These are phyloP conservation scores for Cucumis melo DNA, from an alignment of 306 rosid genomes.

Conservation along the genomic window DNA sequence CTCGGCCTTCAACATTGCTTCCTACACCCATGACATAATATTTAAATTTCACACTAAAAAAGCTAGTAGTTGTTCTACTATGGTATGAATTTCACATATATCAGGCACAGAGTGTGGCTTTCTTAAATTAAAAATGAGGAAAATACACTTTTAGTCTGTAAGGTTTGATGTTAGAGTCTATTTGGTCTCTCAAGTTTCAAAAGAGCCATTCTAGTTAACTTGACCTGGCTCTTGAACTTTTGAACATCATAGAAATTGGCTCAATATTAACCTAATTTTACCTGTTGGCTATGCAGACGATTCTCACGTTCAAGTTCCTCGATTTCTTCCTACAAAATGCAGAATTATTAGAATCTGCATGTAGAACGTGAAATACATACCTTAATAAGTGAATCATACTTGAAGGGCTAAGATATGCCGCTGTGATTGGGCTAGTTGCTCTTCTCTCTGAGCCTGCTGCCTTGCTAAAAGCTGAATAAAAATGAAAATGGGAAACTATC, in stretches of 20 bases:
- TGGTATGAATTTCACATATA: not conserved
- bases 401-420: constrained; percentile 97
- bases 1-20: constrained; percentile 71
- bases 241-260: not conserved
- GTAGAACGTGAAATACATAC: constrained; percentile 1
- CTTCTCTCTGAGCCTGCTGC: constrained; percentile 99
- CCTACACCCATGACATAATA: constrained; percentile 30
- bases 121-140: not conserved
- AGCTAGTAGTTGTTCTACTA: not conserved
- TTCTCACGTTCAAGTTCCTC: constrained; percentile 97
- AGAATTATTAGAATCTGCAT: not conserved
- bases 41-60: not conserved
- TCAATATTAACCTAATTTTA: constrained; percentile 11
- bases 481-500: constrained; percentile 10
- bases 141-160: no score
- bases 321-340: constrained; percentile 56
- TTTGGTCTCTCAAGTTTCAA: no score
- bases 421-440: constrained; percentile 85
- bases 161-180: no score
- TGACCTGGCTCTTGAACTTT: not conserved
- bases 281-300: constrained; percentile 95
- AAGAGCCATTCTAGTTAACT: no score
- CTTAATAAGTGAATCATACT: constrained; percentile 33
- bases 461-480: constrained; percentile 81
- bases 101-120: not conserved